Conservation (phyloP, 2,329 filamentous ascomycete genomes). For the Elsinoe fawcettii region DNA sequence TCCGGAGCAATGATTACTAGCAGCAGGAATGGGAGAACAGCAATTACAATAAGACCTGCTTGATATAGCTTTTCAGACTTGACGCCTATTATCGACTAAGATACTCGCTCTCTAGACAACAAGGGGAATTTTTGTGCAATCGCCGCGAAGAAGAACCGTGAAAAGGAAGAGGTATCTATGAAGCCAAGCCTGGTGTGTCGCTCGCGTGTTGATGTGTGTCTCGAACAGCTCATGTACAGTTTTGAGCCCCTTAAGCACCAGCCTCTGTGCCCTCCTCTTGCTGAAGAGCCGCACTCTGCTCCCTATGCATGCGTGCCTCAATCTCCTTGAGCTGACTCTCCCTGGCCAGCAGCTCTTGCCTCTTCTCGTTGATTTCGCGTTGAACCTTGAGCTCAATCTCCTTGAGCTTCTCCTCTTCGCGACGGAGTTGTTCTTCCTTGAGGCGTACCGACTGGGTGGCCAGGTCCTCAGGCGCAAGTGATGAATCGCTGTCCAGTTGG, state of each 20-base stretch:
- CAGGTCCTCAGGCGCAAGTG: slow-evolving; percentile 96
- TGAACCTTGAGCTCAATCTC: slow-evolving; percentile 99
- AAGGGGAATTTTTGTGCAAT: slow-evolving; percentile 12
- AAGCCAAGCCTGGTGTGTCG: not conserved
- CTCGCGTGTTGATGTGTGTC: not conserved
- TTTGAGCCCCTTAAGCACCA: slow-evolving; percentile 18
- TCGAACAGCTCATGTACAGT: not conserved
- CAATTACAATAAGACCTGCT: not conserved
- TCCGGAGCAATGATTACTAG: not conserved
- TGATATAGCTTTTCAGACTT: slow-evolving; percentile 5
- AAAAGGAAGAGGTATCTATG: slow-evolving; percentile 12
- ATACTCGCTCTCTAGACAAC: slow-evolving; percentile 14
- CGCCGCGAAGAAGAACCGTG: not conserved
- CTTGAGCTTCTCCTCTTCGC: slow-evolving; percentile 98
- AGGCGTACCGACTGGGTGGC: slow-evolving; percentile 95
- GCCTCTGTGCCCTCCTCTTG: slow-evolving; percentile 20
- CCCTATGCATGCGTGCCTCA: slow-evolving; percentile 88
- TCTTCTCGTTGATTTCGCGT: slow-evolving; percentile 99
- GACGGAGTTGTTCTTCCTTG: slow-evolving; percentile 98
- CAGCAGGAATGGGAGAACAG: not conserved
- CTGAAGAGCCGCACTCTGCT: slow-evolving; percentile 23
- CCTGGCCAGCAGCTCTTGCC: slow-evolving; percentile 92
- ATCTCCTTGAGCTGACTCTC: slow-evolving; percentile 99
- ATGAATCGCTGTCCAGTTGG: slow-evolving; percentile 54
- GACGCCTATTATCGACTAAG: slow-evolving; percentile 14